Conservation (phyloP, 257 asterid genomes). For the Plantago elongata region DNA sequence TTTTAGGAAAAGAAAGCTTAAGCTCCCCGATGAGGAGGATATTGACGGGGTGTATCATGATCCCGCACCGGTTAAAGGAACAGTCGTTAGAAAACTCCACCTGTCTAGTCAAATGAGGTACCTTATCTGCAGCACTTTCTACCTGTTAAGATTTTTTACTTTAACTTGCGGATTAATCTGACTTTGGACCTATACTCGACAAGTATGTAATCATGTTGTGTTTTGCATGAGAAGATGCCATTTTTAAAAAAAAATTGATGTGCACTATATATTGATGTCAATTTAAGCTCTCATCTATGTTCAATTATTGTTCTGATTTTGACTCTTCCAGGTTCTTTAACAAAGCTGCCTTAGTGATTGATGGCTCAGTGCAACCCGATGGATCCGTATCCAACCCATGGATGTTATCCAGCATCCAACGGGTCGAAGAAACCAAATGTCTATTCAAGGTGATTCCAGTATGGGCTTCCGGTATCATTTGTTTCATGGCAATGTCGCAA, state of each 20-base stretch:
- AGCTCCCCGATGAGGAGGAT: constrained; percentile 22
- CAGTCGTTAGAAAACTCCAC: constrained; percentile 33
- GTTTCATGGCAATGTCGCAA: constrained; percentile 63
- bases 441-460: constrained; percentile 55
- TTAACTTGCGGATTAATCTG: neutral
- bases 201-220: too few species aligned
- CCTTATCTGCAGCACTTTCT: neutral
- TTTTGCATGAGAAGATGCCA: too few species aligned
- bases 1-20: constrained; percentile 46
- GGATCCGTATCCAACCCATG: constrained; percentile 43
- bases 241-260: too few species aligned
- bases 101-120: constrained; percentile 54
- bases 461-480: constrained; percentile 76
- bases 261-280: too few species aligned
- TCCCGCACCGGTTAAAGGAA: constrained; percentile 35
- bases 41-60: constrained; percentile 36
- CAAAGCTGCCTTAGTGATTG: constrained; percentile 58
- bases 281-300: too few species aligned
- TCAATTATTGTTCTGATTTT: neutral
- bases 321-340: constrained; percentile 42
- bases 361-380: constrained; percentile 46
- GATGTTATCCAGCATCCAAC: constrained; percentile 64
- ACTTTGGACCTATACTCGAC: too few species aligned
- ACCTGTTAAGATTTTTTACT: neutral
- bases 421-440: constrained; percentile 73